A percentile compares a stretch with the other conserved stretches of the same genome.
Conservation (phyloP, 768 basidiomycete genomes). For the Hericium rajendrae region DNA sequence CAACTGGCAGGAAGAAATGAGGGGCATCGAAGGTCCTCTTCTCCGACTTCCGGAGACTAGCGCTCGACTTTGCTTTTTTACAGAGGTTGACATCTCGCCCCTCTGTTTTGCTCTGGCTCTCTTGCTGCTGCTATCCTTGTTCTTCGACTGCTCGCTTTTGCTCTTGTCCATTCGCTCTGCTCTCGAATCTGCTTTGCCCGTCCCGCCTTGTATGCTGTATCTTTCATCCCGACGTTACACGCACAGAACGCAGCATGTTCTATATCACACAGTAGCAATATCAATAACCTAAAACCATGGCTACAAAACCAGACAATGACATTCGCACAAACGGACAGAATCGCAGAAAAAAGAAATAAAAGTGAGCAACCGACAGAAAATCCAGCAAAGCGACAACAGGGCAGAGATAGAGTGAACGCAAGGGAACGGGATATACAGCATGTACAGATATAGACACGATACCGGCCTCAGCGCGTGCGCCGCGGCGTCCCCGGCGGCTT, state of each 20-base stretch:
- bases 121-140: no score
- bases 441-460: no score
- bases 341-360: background rate
- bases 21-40: background rate
- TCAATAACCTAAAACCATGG: background rate
- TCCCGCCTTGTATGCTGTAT: background rate
- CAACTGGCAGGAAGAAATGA: background rate
- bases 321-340: background rate
- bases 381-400: background rate
- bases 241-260: background rate
- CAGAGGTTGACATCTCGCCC: no score
- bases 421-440: background rate
- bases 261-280: background rate
- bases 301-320: background rate
- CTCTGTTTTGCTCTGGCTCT: background rate
- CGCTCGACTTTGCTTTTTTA: no score
- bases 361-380: background rate
- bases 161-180: no score
- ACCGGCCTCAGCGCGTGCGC: conserved; percentile 17
- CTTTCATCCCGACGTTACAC: background rate
- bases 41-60: no score
- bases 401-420: background rate
- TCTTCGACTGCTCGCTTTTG: no score
- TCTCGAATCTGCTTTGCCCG: background rate
- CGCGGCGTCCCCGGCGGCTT: conserved; percentile 60